Evolutionary conservation across 2,329 filamentous ascomycete genomes (phyloP), one percentile per base, ranked within the genome.

Genomic region (Falciphora oryzae): DNA sequence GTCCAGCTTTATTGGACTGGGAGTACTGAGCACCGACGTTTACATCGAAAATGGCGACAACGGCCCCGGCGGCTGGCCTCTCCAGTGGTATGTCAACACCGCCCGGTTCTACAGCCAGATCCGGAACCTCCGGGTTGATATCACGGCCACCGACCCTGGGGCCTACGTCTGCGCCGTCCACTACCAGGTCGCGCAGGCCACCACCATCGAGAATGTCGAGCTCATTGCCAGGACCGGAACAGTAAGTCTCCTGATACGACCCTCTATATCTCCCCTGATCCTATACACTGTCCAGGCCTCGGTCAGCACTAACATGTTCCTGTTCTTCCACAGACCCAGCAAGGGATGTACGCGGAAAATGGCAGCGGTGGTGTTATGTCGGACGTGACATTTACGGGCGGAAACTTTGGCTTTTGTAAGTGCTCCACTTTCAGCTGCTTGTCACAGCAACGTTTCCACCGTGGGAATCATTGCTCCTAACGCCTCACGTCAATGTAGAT

Each of bases 331-430:
- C 32, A 32, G 32, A 32, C 32, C 57, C 57, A 59, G 57, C 10
- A 59, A 16, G 32, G 32, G 32, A 32, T 32, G 32, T 32, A 11
- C 74, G 83, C 66, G 8, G 85, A 88, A 72, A 83, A 83, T 64
- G 73, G 79, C 59, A 86, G 83, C 63, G 85, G 82, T 66, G 84
- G 85, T 44, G 86, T 84, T 72, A 78, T 88, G 73, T 79, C 77
- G 62, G 85, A 89, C 68, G 74, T 89, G 7, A 77, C 76, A 59
- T 88, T 89, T 75, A 83, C 80, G 63, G 86, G 86, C 65, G 87
- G 87, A 57, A 75, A 78, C 11, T 78, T 83, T 63, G 86, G 85
- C 63, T 80, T 81, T 57, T 83, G 32, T 32, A 32, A 32, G 32
- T 13, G 10, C 32, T 1, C 32, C 32, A 32, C 11, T 13, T 13